Evolutionary conservation across 441 rosid species (phyloP), one percentile per base, ranked within the genome.

Genomic region (Raphanus hybrid): DNA sequence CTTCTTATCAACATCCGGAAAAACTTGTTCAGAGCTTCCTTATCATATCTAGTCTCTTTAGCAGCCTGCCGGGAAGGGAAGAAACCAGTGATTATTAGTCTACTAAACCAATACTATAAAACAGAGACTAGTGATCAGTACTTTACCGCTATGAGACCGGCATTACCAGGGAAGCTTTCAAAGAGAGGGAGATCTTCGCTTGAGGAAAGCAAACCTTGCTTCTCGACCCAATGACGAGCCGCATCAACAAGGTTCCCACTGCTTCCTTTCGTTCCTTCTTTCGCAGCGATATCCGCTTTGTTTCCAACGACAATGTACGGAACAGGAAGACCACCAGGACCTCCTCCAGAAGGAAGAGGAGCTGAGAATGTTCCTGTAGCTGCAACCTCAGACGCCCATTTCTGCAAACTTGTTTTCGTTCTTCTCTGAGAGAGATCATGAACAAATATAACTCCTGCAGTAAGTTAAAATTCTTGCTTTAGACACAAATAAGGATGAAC

Each of bases 141-240:
- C 16, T 65, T 54, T 29, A 29, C 32, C 32, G 32, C 4, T 80
- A 86, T 87, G 66, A 88, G 89, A 70, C 92, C 88, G 62, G 92
- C 89, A 77, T 86, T 85, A 72, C 95, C 90, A 77, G 97, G 98
- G 67, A 95, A 95, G 83, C 90, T 88, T 78, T 93, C 98, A 52
- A 89, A 90, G 73, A 93, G 86, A 12, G 99, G 99, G 84, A 95
- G 97, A 75, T 93, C 98, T 74, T 91, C 98, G 62, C 90, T 93
- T 5, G 48, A 91, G 68, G 50, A 96, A 83, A 83, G 95, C 81
- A 95, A 85, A 57, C 99, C 98, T 85, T 95, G 99, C 84, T 93
- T 95, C 87, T 93, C 99, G 63, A 95, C 97, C 99, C 99, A 95
- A 68, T 89, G 97, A 11, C 96, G 97, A 85, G 99, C 99, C 29